These are phyloP conservation scores for Rhodotorula sp. DNA, from an alignment of 1,284 basidiomycete genomes.

Conservation along the genomic window DNA sequence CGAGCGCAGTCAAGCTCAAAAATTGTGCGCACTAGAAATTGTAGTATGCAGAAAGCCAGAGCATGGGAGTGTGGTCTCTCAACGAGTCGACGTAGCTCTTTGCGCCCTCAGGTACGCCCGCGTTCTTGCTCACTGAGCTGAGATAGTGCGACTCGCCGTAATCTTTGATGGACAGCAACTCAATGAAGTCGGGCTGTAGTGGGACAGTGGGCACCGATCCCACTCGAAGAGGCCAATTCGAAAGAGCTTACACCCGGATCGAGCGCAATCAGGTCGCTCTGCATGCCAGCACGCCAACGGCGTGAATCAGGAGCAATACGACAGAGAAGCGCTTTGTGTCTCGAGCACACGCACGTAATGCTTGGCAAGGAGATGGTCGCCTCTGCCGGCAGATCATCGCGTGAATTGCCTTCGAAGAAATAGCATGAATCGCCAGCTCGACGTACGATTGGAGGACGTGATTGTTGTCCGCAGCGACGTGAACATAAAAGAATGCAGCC, in stretches of 20 bases:
- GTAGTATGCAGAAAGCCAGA: constrained; percentile 5
- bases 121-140: not conserved
- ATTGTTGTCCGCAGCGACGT: constrained; percentile 9
- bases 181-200: constrained; percentile 11
- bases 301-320: not conserved
- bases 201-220: not conserved
- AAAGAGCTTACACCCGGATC: not conserved
- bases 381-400: no score
- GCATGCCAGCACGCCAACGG: not conserved
- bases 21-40: not conserved
- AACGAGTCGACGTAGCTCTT: not conserved
- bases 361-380: not conserved
- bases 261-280: constrained; percentile 1
- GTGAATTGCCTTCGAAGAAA: not conserved
- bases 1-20: no score
- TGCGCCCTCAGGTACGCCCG: not conserved
- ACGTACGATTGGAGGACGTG: not conserved
- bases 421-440: not conserved
- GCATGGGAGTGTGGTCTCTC: constrained; percentile 14
- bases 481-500: constrained; percentile 18
- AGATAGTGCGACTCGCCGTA: constrained; percentile 15
- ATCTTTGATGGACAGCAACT: constrained; percentile 14
- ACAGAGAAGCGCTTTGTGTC: not conserved
- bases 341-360: not conserved
- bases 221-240: no score